Evolutionary conservation across 2,329 filamentous ascomycete genomes (phyloP), one percentile per base, ranked within the genome.

Genomic region (Trichoderma pleuroti): DNA sequence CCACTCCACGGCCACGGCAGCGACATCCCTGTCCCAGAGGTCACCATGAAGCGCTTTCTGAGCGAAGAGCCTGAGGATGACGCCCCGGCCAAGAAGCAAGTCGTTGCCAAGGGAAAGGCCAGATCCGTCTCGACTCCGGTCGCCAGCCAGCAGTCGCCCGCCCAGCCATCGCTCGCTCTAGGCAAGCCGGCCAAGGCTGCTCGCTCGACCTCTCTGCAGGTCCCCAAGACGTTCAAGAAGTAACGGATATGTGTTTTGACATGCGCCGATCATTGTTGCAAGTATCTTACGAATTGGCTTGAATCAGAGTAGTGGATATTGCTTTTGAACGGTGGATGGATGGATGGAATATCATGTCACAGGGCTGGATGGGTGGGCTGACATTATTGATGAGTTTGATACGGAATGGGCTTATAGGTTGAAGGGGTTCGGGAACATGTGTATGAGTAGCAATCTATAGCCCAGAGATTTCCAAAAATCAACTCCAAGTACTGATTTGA

Each of bases 361-460:
- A 32, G 16, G 64, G 64, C 21, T 46, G 64, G 64, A 68, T 24
- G 64, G 64, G 64, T 12, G 65, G 65, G 65, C 36, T 60, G 54
- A 60, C 65, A 68, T 68, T 24, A 52, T 59, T 34, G 12, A n/a
- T 59, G 30, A 59, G n/a, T 32, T 32, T 32, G 42, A 46, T 32
- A 28, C 7, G n/a, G 56, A 24, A n/a, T 8, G n/a, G 26, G 65
- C 36, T 60, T 46, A 12, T 49, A 32, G 26, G 28, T 24, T 42
- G 36, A 60, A 60, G 21, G 14, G 12, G n/a, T 39, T 12, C 32
- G 26, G 36, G 39, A 46, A 46, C 49, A 56, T 60, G 54, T 49
- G 34, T 68, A 68, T 68, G 39, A 68, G 42, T 34, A 21, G 36
- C n/a, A n/a, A 60, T 42, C 11, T 68, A 34, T 49, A 21, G 34